These are phyloP conservation scores for Phytophthora aleatoria DNA, from an alignment of 352 stramenopile genomes.

Conservation along the genomic window DNA sequence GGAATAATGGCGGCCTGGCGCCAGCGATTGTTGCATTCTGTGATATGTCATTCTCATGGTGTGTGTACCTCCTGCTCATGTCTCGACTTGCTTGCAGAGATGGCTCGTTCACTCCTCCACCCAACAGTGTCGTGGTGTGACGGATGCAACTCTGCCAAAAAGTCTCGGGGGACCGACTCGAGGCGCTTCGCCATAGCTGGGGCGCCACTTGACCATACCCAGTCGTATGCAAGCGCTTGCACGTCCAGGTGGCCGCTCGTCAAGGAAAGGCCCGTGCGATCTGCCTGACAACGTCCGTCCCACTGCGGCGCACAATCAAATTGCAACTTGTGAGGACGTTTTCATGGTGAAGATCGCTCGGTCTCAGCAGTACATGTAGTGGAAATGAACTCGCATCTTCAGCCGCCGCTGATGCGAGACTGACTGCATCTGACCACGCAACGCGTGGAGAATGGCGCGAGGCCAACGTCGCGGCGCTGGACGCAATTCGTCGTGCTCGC, in stretches of 20 bases:
- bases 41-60: background rate
- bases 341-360: slow-evolving; percentile 4
- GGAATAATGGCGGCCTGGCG: slow-evolving; percentile 16
- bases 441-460: background rate
- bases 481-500: background rate
- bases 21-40: slow-evolving; percentile 23
- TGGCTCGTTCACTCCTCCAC: slow-evolving; percentile 16
- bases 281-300: background rate
- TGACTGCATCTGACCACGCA: slow-evolving; percentile 21
- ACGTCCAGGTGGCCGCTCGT: background rate
- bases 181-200: slow-evolving; percentile 23
- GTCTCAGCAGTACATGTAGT: slow-evolving; percentile 2
- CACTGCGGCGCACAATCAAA: slow-evolving; percentile 8
- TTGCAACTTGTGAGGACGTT: background rate
- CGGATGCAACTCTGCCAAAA: slow-evolving; percentile 3
- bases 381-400: background rate
- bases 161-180: background rate
- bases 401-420: slow-evolving; percentile 1
- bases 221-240: slow-evolving; percentile 21
- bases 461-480: slow-evolving; percentile 3
- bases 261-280: slow-evolving; percentile 19
- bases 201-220: slow-evolving; percentile 19
- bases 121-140: slow-evolving; percentile 20
- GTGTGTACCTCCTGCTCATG: slow-evolving; percentile 21
- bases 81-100: slow-evolving; percentile 35